Evolutionary conservation across 2,329 filamentous ascomycete genomes (phyloP), one percentile per base, ranked within the genome.

Genomic region (Trichoderma sp.): DNA sequence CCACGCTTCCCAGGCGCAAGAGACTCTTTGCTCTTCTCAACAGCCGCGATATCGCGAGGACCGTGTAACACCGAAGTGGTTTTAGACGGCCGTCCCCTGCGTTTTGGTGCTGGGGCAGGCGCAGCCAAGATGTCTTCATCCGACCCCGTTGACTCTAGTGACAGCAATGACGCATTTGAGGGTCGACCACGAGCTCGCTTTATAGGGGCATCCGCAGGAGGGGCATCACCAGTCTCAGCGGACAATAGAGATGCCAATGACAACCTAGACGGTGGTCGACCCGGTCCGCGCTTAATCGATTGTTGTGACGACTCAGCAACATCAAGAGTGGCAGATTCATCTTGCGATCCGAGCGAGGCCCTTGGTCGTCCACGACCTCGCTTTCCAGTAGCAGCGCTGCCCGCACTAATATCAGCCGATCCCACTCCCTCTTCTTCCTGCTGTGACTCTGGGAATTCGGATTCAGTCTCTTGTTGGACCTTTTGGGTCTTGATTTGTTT

Each of bases 401-500:
- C 51, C 32, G 11, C 28, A 58, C 67, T 70, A 7, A 51, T 28
- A 11, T 62, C 67, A 53, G 57, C 61, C n/a, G 73, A 56, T 71
- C 76, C 70, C 21, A 61, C 57, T 0, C 72, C 34, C 26, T 71
- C 71, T 51, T 70, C 18, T 36, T 72, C 71, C n/a, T 56, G 39
- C 61, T 63, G 60, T 26, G 34, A 36, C 32, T 72, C 60, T 32
- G 39, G 60, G 32, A 34, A 26, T 14, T 68, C 69, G 24, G 73
- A 69, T 14, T 70, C 74, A 15, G 68, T 60, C 24, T 77, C 75
- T 8, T 73, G 77, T 74, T 85, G 85, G 8, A 79, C 72, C 75
- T 86, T 87, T 76, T 82, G 84, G 7, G 80, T 73, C 65, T 85
- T 86, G 11, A 83, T 83, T 74, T 87, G 85, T 77, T 88, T 88